Evolutionary conservation across 192 early-diverging fungal species (phyloP).

Genomic region (Backusella macrospora): DNA sequence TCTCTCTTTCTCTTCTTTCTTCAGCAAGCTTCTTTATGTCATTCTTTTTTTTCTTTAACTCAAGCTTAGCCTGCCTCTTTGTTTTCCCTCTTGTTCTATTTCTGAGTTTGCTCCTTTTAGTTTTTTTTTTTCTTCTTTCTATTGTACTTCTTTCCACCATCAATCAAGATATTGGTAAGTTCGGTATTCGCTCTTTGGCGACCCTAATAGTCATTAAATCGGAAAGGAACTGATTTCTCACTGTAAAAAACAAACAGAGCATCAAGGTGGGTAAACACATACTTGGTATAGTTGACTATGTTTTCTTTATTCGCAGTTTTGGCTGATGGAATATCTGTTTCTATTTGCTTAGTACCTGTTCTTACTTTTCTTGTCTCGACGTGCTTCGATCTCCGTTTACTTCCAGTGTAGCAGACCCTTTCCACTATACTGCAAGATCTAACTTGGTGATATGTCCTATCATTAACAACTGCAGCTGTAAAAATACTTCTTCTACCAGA

Average conservation of each 20-base stretch:
- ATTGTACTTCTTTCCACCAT: not conserved
- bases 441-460: not conserved
- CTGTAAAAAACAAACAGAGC: not conserved
- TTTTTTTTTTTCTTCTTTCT: not conserved
- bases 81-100: not conserved
- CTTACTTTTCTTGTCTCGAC: not conserved
- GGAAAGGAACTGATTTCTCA: not conserved
- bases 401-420: not conserved
- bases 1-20: not conserved
- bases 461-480: not conserved
- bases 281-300: not conserved
- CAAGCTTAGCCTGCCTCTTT: not conserved
- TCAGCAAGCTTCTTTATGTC: not conserved
- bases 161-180: not conserved
- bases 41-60: not conserved
- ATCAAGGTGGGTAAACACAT: not conserved
- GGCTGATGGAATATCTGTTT: not conserved
- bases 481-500: not conserved
- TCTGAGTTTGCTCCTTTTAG: not conserved
- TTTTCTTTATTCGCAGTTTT: not conserved
- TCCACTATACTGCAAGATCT: not conserved
- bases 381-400: not conserved
- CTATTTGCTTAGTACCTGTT: not conserved
- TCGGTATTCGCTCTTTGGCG: not conserved
- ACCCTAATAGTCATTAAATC: not conserved